Evolutionary conservation across 1,284 basidiomycete species (phyloP), one percentile per base, ranked within the genome.

Genomic region (Fomitopsis betulina): DNA sequence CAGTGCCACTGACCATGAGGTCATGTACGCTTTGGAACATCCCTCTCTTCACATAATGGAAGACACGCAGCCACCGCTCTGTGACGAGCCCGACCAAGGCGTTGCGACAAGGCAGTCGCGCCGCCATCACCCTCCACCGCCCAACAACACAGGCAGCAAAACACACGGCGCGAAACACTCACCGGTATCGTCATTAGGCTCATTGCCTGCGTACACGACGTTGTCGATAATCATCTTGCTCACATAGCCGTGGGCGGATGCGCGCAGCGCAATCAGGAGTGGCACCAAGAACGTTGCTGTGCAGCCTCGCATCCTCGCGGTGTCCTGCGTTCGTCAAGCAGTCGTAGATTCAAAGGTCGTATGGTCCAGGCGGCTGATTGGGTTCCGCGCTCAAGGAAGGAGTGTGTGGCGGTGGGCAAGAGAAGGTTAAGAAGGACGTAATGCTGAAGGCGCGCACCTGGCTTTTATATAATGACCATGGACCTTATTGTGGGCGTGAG

Each of bases 191-290:
- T 35, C 49, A 12, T 21, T 23, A 10, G 49, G 49, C 49, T 51
- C 49, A 67, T 85, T 81, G 55, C 88, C 87, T 42, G 65, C 60
- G 74, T 77, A 89, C 6, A 64, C 61, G 61, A 76, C 79, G 55
- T 84, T 83, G 55, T 85, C 82, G 62, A 88, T 79, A 54, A 73
- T 73, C 53, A 90, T 70, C 45, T 72, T 64, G 49, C 71, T 67
- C 39, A 90, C 71, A 66, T 79, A 83, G 19, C 88, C 87, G 61
- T 90, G 88, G 3, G 82, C 85, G 19, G 75, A 71, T 42, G 78
- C 83, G 32, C 49, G 49, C 49, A 37, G 19, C 19, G 49, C 49
- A 33, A 32, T 32, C 49, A 51, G 12, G 4, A 51, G 30, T 9
- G 53, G 25, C 53, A 43, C 5, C 53, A 54, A 13, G 19, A 32